These are phyloP conservation scores for Lachancea dasiensis DNA, from an alignment of 805 yeast species.

Conservation along the genomic window DNA sequence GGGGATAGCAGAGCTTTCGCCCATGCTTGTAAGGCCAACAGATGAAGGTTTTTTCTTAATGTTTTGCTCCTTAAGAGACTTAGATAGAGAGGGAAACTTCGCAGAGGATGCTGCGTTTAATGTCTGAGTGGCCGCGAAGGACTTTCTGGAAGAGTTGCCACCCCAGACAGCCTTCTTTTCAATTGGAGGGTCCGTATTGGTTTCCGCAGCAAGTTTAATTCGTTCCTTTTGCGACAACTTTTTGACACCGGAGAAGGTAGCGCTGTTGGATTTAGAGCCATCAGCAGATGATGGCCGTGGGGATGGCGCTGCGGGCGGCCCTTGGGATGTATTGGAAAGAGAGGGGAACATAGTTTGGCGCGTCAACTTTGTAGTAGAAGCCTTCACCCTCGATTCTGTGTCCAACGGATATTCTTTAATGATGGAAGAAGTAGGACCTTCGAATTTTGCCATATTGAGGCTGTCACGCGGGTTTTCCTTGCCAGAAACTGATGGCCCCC, in stretches of 20 bases:
- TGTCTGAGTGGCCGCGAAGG: background rate
- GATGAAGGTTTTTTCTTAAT: conserved; percentile 2
- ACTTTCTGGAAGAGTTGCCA: background rate
- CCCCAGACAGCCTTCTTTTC: conserved; percentile 24
- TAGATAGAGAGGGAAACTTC: conserved; percentile 6
- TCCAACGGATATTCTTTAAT: background rate
- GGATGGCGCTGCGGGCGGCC: too few species aligned
- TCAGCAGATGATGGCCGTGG: too few species aligned
- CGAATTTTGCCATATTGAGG: conserved; percentile 5
- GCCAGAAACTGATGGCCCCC: too few species aligned
- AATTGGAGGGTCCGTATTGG: too few species aligned
- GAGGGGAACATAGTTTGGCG: conserved; percentile 3
- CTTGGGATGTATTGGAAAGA: background rate
- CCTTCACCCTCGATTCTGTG: background rate
- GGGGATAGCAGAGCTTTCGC: conserved; percentile 10
- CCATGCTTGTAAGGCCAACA: conserved; percentile 7
- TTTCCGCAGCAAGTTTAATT: conserved; percentile 12
- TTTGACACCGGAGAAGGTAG: conserved; percentile 10
- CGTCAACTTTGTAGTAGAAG: background rate
- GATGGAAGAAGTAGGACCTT: too few species aligned
- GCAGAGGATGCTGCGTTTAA: background rate
- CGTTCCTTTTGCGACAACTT: conserved; percentile 29
- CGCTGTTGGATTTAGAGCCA: too few species aligned
- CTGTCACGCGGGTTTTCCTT: too few species aligned
- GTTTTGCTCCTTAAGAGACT: conserved; percentile 1